Conservation (phyloP, 768 basidiomycete genomes). For the Pleurotus eryngii region DNA sequence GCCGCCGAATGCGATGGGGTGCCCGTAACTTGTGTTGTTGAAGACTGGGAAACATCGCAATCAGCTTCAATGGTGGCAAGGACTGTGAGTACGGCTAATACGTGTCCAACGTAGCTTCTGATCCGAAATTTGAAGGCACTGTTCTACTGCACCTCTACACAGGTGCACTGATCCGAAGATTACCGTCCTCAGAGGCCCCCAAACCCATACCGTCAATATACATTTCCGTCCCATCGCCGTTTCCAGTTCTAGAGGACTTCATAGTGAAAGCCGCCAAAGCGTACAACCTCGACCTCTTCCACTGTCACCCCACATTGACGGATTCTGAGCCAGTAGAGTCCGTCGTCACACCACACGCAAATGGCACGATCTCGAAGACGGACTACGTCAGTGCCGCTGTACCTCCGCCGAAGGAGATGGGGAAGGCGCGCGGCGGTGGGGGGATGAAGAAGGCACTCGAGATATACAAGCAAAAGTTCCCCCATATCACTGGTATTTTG, state of each 20-base stretch:
- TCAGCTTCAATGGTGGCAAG: conserved; percentile 99
- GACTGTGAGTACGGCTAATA: conserved; percentile 67
- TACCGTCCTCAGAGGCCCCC: conserved; percentile 29
- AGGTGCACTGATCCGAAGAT: conserved; percentile 57
- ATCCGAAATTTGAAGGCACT: conserved; percentile 59
- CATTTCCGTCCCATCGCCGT: conserved; percentile 89
- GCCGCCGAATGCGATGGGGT: conserved; percentile 2
- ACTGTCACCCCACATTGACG: conserved; percentile 34
- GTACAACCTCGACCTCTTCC: conserved; percentile 79
- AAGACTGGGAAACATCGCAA: conserved; percentile 68
- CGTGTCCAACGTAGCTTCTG: conserved; percentile 2
- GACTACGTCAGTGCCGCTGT: conserved; percentile 20
- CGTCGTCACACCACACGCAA: conserved; percentile 29
- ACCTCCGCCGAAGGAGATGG: conserved; percentile 33
- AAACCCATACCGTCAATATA: conserved; percentile 69
- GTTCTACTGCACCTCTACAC: conserved; percentile 90
- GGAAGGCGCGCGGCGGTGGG: conserved; percentile 56
- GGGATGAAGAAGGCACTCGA: conserved; percentile 80
- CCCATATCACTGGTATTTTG: conserved; percentile 73
- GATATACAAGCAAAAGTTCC: conserved; percentile 64
- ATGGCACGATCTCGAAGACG: conserved; percentile 8
- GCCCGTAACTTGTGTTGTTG: conserved; percentile 14
- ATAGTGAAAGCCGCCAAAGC: conserved; percentile 55
- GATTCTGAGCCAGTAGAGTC: conserved; percentile 43
- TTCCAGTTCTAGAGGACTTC: conserved; percentile 80